phyloP scores from a whole-genome alignment of 208 protist genomes.

The Acanthamoeba comandoni region DNA sequence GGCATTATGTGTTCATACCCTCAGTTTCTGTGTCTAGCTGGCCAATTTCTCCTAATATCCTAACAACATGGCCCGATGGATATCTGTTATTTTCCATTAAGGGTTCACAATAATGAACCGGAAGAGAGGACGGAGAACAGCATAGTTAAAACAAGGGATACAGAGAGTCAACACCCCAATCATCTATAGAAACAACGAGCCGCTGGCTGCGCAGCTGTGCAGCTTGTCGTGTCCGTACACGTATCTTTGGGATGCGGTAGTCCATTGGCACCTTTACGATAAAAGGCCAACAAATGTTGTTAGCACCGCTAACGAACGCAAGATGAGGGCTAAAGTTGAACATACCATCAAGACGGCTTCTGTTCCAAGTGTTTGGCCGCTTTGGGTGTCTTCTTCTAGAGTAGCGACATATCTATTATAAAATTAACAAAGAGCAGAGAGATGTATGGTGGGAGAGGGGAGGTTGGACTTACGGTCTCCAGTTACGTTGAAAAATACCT shows the following conservation, averaged over 20 bases:
- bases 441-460: constrained; percentile 46
- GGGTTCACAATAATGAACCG: too few species aligned
- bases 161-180: constrained; percentile 92
- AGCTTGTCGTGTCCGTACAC: constrained; percentile 75
- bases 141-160: constrained; percentile 87
- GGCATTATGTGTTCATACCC: constrained; percentile 89
- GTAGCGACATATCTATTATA: neutral
- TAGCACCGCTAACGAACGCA: too few species aligned
- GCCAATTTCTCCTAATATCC: constrained; percentile 93
- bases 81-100: neutral
- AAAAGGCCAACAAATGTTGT: too few species aligned
- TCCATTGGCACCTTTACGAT: constrained; percentile 74
- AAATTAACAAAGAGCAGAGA: neutral
- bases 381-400: constrained; percentile 1
- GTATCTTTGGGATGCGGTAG: constrained; percentile 78
- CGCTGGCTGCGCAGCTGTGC: constrained; percentile 85
- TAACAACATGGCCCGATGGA: constrained; percentile 92
- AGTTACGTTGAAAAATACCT: constrained; percentile 79
- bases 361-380: neutral
- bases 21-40: constrained; percentile 92
- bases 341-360: neutral
- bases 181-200: constrained; percentile 93
- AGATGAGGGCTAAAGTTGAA: too few species aligned
- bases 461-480: constrained; percentile 69
- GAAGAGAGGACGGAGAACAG: neutral